Evolutionary conservation across 139 green algal genomes (phyloP).

Genomic region (Chlorella sp.): DNA sequence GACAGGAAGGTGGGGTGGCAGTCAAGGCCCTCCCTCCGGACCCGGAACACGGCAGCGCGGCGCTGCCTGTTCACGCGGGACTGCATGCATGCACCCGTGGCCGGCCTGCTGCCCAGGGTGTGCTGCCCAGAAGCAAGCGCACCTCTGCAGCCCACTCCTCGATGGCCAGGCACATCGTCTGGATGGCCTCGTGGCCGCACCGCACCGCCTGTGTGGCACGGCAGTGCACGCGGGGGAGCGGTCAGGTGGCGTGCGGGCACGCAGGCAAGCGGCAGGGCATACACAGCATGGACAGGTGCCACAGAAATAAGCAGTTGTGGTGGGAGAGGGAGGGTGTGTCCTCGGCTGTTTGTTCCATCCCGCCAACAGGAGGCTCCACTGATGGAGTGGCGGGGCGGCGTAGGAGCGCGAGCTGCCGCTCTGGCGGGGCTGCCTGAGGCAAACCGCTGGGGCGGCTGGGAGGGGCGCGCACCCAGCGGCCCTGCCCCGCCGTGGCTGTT

Average conservation of each 20-base stretch:
- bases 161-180: conserved; percentile 70
- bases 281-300: no score
- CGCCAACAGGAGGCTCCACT: no score
- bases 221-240: not conserved
- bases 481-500: conserved; percentile 1
- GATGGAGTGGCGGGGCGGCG: conserved; percentile 11
- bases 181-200: conserved; percentile 66
- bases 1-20: no score
- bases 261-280: not conserved
- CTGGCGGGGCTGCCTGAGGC: conserved; percentile 34
- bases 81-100: no score
- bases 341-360: conserved; percentile 18
- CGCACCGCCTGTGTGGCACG: conserved; percentile 55
- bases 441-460: conserved; percentile 19
- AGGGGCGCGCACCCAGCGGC: not conserved
- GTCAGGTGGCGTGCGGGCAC: not conserved
- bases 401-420: conserved; percentile 26
- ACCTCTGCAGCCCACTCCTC: conserved; percentile 66
- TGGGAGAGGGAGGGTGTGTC: not conserved
- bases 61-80: no score
- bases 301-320: not conserved
- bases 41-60: no score
- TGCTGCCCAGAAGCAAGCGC: no score
- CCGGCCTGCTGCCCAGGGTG: no score
- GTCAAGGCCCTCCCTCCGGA: no score